These are phyloP conservation scores for Dunaliella sp. DNA, from an alignment of 139 green algal genomes.

Conservation along the genomic window DNA sequence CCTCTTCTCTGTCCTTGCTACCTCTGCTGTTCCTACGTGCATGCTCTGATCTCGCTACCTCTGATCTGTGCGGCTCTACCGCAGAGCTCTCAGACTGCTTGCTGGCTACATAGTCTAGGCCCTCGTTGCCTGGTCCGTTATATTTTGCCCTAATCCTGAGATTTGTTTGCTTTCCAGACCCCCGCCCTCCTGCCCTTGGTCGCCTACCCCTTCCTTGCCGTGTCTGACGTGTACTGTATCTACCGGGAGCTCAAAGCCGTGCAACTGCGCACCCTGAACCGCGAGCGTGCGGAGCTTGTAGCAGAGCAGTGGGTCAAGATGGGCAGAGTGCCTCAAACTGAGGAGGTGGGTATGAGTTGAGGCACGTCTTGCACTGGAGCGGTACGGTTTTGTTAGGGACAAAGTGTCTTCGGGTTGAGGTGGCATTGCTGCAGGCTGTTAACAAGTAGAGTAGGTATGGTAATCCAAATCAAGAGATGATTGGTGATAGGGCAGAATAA, in stretches of 20 bases:
- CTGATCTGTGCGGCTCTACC: too few relatives aligned
- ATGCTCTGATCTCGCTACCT: too few relatives aligned
- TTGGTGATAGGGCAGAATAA: too few relatives aligned
- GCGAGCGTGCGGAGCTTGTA: conserved; percentile 80
- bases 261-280: conserved; percentile 83
- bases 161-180: neutral
- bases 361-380: neutral
- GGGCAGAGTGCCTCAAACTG: conserved; percentile 36
- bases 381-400: conserved; percentile 8
- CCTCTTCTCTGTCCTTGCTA: too few relatives aligned
- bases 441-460: too few relatives aligned
- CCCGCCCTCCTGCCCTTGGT: conserved; percentile 56
- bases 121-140: too few relatives aligned
- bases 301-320: conserved; percentile 62
- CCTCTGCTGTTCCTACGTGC: too few relatives aligned
- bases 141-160: too few relatives aligned
- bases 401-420: conserved; percentile 11
- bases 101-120: too few relatives aligned
- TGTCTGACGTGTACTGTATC: conserved; percentile 69
- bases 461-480: too few relatives aligned
- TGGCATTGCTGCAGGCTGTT: neutral
- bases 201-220: conserved; percentile 59
- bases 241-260: conserved; percentile 81
- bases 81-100: too few relatives aligned
- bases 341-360: conserved; percentile 35